Evolutionary conservation across 2,329 filamentous ascomycete species (phyloP).

Genomic region (Grosmannia clavigera): DNA sequence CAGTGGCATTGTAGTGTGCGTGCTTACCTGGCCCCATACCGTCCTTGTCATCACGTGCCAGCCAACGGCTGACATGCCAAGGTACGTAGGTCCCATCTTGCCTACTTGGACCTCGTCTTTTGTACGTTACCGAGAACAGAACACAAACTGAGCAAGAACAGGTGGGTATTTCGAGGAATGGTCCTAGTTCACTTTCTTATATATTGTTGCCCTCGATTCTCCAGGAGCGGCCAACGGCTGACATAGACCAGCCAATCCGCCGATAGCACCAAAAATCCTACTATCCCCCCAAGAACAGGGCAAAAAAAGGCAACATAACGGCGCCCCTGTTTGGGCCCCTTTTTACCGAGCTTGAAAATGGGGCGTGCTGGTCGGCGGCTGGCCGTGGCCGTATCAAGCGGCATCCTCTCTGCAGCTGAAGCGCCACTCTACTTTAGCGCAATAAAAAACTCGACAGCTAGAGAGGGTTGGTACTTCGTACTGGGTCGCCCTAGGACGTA

Average conservation of each 20-base stretch:
- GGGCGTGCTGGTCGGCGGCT: background rate
- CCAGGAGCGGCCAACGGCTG: background rate
- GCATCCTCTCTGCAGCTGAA: background rate
- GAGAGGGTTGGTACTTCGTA: background rate
- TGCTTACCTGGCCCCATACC: constrained; percentile 6
- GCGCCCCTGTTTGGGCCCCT: background rate
- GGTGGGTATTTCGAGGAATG: background rate
- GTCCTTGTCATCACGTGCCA: constrained; percentile 8
- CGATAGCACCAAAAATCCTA: background rate
- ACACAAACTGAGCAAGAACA: background rate
- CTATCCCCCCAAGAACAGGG: background rate
- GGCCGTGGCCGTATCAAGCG: background rate
- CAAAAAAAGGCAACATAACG: background rate
- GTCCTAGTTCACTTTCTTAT: background rate
- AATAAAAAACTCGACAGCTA: background rate
- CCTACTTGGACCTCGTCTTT: background rate
- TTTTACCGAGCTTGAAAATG: background rate
- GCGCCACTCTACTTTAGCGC: background rate
- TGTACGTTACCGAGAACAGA: background rate
- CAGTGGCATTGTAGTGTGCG: background rate
- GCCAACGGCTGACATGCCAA: constrained; percentile 10
- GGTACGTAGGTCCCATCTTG: constrained; percentile 7
- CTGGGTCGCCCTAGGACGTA: background rate
- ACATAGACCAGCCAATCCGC: background rate
- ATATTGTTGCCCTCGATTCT: background rate